A percentile compares a stretch with the other conserved stretches of the same genome.
Evolutionary conservation across 768 basidiomycete species (phyloP).

Genomic region (Pleurotus cornucopiae): DNA sequence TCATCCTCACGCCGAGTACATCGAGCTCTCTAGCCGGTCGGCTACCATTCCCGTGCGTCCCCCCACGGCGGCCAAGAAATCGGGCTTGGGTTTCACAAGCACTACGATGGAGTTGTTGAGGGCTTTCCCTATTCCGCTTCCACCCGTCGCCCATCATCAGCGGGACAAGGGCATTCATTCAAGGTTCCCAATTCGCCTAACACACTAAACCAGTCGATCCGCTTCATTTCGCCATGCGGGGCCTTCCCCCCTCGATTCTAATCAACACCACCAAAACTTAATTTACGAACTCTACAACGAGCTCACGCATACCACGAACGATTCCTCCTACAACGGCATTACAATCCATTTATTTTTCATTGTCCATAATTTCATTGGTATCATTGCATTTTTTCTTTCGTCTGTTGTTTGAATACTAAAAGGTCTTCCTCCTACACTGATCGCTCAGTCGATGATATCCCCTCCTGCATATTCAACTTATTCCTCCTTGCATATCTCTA

Average conservation of each 20-base stretch:
- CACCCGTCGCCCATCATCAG: constrained; percentile 18
- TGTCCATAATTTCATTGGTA: constrained; percentile 1
- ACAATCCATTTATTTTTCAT: not conserved
- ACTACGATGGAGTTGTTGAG: constrained; percentile 40
- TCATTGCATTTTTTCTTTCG: constrained; percentile 2
- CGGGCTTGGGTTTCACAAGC: constrained; percentile 25
- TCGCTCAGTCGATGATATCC: constrained; percentile 10
- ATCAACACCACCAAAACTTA: not conserved
- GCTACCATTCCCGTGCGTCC: constrained; percentile 10
- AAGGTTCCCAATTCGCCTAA: constrained; percentile 12
- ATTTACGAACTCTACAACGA: constrained; percentile 2
- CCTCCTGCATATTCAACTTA: constrained; percentile 7
- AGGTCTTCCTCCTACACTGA: not conserved
- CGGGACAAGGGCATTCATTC: constrained; percentile 12
- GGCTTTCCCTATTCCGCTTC: constrained; percentile 43
- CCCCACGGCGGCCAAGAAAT: constrained; percentile 18
- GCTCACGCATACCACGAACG: not conserved
- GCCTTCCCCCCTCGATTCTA: not conserved
- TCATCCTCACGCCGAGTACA: constrained; percentile 8
- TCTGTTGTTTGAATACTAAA: constrained; percentile 9
- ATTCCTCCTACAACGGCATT: not conserved
- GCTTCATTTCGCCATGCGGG: constrained; percentile 6
- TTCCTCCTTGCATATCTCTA: not conserved
- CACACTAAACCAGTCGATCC: constrained; percentile 6
- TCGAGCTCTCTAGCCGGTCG: constrained; percentile 12